A percentile compares a stretch with the other conserved stretches of the same genome.
These are phyloP conservation scores for Verticillium albo-atrum DNA, from an alignment of 2,329 filamentous ascomycete genomes.

Conservation along the genomic window DNA sequence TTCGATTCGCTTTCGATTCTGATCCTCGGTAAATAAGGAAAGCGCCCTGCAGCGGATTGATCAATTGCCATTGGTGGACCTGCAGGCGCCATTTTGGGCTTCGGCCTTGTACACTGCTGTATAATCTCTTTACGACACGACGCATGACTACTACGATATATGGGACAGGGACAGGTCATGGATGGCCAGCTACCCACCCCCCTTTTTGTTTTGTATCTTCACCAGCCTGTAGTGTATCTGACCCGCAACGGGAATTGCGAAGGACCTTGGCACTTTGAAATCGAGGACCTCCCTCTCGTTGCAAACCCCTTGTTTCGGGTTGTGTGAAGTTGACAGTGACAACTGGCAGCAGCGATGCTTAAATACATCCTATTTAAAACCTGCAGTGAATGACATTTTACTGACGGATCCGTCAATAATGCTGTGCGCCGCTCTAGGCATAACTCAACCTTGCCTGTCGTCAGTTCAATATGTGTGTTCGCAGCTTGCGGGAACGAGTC, in stretches of 20 bases:
- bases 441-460: no score
- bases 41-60: background rate
- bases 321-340: no score
- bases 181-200: background rate
- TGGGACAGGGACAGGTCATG: background rate
- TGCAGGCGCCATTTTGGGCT: background rate
- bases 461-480: no score
- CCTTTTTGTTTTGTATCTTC: background rate
- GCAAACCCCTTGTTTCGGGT: background rate
- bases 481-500: no score
- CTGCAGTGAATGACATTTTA: no score
- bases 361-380: no score
- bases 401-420: no score
- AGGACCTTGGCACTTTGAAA: background rate
- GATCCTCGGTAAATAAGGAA: background rate
- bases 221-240: background rate
- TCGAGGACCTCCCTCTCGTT: background rate
- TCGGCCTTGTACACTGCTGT: constrained; percentile 4
- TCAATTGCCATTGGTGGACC: background rate
- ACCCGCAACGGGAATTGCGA: background rate
- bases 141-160: background rate
- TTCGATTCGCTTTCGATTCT: background rate
- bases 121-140: background rate
- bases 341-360: no score
- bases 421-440: no score